phyloP scores from a whole-genome alignment of 345 rosid genomes.

The Pistacia vera region DNA sequence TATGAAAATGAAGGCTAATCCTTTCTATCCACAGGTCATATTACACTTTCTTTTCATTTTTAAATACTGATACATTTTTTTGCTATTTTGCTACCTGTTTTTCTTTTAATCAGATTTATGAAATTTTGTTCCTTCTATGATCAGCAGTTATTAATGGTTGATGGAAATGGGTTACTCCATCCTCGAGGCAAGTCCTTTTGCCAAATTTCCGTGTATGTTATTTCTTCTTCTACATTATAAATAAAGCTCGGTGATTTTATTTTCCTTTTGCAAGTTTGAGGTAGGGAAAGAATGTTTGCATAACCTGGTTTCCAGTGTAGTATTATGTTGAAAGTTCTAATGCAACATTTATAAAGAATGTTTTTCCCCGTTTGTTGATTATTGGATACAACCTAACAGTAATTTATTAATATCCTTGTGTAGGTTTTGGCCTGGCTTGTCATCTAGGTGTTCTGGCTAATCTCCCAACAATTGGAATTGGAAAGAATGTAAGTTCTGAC shows the following conservation, averaged over 20 bases:
- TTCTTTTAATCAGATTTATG: not conserved
- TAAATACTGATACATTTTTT: not conserved
- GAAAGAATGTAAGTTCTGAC: slow-evolving; percentile 62
- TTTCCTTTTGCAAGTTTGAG: not conserved
- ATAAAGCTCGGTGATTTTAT: not conserved
- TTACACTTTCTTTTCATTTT: not conserved
- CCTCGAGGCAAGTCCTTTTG: slow-evolving; percentile 67
- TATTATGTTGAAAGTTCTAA: not conserved
- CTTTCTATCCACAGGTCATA: slow-evolving; percentile 74
- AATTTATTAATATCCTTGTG: slow-evolving; percentile 11
- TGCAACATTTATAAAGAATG: slow-evolving; percentile 4
- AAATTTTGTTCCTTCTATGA: not conserved
- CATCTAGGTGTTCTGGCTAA: slow-evolving; percentile 84
- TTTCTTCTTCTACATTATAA: not conserved
- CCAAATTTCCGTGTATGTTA: slow-evolving; percentile 3
- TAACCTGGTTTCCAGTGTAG: not conserved
- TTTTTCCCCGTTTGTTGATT: not conserved
- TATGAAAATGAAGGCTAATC: slow-evolving; percentile 48
- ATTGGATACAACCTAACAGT: not conserved
- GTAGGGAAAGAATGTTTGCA: not conserved
- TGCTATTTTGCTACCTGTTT: not conserved
- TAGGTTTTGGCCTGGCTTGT: slow-evolving; percentile 93
- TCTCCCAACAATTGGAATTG: slow-evolving; percentile 80
- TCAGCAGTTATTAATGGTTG: slow-evolving; percentile 76
- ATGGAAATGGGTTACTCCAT: slow-evolving; percentile 95